Evolutionary conservation across 176 grass and related monocot genomes (phyloP).

Genomic region (Urochloa ruziziensis): DNA sequence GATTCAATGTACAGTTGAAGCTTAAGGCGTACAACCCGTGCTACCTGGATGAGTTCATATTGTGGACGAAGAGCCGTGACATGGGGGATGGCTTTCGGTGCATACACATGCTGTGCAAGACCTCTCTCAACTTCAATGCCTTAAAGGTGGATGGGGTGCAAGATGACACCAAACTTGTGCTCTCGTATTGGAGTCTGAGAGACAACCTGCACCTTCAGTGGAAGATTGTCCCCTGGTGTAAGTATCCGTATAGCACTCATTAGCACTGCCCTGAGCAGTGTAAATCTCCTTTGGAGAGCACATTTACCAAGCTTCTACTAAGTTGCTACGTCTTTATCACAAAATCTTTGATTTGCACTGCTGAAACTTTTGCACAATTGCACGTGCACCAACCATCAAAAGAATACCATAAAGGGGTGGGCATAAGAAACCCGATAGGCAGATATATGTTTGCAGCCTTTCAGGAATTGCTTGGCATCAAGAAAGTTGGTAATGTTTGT

Average conservation of each 20-base stretch:
- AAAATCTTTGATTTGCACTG: too few species aligned
- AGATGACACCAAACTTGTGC: constrained; percentile 38
- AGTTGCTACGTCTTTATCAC: too few species aligned
- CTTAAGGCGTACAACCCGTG: constrained; percentile 40
- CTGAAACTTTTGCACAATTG: too few species aligned
- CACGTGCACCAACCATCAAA: too few species aligned
- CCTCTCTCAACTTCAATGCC: constrained; percentile 45
- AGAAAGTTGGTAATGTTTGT: not conserved
- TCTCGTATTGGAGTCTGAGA: constrained; percentile 38
- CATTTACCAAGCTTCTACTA: too few species aligned
- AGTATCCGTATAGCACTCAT: not conserved
- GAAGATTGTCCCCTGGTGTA: constrained; percentile 51
- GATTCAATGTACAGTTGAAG: constrained; percentile 23
- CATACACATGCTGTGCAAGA: constrained; percentile 55
- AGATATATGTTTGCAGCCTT: not conserved
- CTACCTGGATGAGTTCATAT: constrained; percentile 35
- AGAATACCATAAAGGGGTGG: too few species aligned
- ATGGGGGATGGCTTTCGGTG: constrained; percentile 41
- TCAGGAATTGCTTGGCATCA: too few species aligned
- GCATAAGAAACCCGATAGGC: not conserved
- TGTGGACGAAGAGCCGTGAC: constrained; percentile 46
- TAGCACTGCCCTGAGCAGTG: too few species aligned
- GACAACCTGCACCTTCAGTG: constrained; percentile 50
- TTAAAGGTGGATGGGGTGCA: constrained; percentile 33
- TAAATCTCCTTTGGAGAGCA: too few species aligned